Evolutionary conservation across 1,284 basidiomycete species (phyloP), one percentile per base, ranked within the genome.

Genomic region (Trametes pubescens): DNA sequence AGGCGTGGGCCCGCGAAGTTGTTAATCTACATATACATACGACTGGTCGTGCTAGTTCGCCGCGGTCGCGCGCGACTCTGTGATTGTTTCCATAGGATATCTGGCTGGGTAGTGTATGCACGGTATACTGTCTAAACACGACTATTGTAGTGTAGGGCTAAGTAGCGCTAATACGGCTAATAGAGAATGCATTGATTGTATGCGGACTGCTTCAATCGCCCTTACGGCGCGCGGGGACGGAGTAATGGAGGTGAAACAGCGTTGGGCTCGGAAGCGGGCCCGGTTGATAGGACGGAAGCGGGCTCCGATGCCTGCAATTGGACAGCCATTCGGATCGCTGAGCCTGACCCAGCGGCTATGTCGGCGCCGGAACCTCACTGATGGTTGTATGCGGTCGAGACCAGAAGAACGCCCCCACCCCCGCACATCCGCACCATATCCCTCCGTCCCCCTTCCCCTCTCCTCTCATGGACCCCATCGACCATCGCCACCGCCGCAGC

Each of bases 401-500:
- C 21, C 58, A 29, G 34, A 46, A 38, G 58, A 54, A 49, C 59
- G 51, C 29, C 65, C 69, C 65, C 71, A 71, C 66, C 69, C 72
- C 73, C 71, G 72, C 70, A 70, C 65, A 67, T 67, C 70, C 69
- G 66, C 69, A 60, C 65, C 68, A 67, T 70, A 65, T 69, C 72
- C 70, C 73, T 69, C 71, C 68, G 61, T 70, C 59, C 67, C 67
- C 68, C 68, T 62, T 67, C 70, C 61, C 60, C 61, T 56, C 66
- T 57, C 62, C 65, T 64, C 65, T 64, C 73, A 77, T 78, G 75
- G 72, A 76, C 72, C 66, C 62, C 73, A 64, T 69, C 73, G 84
- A 84, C 77, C 80, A 77, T 70, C 79, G 80, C 71, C 74, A 71
- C 65, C 79, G 79, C 71, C 79, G 79, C 76, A 81, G 82, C 72